A percentile compares a stretch with the other conserved stretches of the same genome.
These are phyloP conservation scores for Apophysomyces elegans DNA, from an alignment of 371 early-diverging fungal species.

Conservation along the genomic window DNA sequence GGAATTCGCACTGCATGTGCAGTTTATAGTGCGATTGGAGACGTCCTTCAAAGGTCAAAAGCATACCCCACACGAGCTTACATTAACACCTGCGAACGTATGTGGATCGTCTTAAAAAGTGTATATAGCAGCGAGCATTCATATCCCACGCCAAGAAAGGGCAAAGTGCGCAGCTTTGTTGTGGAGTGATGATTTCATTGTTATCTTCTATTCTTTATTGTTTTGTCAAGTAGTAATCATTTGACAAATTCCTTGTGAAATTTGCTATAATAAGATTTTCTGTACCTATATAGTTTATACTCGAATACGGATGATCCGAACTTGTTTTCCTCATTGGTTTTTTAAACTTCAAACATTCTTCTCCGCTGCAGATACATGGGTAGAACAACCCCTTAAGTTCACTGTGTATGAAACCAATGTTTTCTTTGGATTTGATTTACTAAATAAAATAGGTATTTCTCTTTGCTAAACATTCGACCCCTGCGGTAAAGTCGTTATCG, in stretches of 20 bases:
- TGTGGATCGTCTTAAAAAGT: constrained; percentile 30
- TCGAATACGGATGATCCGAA: background rate
- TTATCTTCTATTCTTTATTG: constrained; percentile 4
- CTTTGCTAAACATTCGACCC: too few species aligned
- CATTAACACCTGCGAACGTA: constrained; percentile 21
- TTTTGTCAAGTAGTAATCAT: constrained; percentile 5
- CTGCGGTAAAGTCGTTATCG: too few species aligned
- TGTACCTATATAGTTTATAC: background rate
- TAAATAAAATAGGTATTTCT: too few species aligned
- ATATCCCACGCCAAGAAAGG: constrained; percentile 11
- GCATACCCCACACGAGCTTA: constrained; percentile 46
- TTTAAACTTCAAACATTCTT: background rate
- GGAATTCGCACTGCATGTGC: constrained; percentile 56
- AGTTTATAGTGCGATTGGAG: constrained; percentile 58
- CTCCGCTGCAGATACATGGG: too few species aligned
- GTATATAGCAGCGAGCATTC: constrained; percentile 26
- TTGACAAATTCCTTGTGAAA: constrained; percentile 3
- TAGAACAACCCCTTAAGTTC: background rate
- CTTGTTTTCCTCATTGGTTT: background rate
- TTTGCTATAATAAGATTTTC: constrained; percentile 6
- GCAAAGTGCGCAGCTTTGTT: constrained; percentile 23
- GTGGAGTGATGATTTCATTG: constrained; percentile 18
- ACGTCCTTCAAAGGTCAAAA: constrained; percentile 19
- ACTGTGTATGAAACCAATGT: too few species aligned
- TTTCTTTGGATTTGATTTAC: too few species aligned